Conservation (phyloP, 192 early-diverging fungal species). For the Ambispora gerdemannii region DNA sequence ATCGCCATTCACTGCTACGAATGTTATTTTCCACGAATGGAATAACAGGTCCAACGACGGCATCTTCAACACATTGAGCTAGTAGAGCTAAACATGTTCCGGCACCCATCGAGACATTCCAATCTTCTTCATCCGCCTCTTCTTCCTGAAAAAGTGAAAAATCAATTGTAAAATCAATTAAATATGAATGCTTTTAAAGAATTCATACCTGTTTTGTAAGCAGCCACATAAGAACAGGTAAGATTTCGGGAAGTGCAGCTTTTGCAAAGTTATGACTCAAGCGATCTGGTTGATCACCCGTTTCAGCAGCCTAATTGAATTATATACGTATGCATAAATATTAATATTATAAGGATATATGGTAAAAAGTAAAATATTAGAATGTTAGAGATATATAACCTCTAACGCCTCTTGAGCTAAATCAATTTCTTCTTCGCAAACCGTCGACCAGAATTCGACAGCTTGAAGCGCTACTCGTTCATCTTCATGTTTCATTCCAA, state of each 20-base stretch:
- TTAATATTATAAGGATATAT: slow-evolving; percentile 3
- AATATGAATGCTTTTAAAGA: slow-evolving; percentile 9
- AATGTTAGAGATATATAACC: slow-evolving; percentile 36
- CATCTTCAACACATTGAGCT: slow-evolving; percentile 77
- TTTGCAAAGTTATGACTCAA: slow-evolving; percentile 75
- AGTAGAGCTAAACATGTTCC: slow-evolving; percentile 90
- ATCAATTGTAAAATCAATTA: neutral
- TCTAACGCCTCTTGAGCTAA: slow-evolving; percentile 61
- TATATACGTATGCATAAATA: neutral
- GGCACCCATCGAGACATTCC: slow-evolving; percentile 98
- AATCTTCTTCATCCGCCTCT: slow-evolving; percentile 98
- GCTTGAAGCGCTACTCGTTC: slow-evolving; percentile 92
- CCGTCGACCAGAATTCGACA: slow-evolving; percentile 99
- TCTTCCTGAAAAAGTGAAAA: slow-evolving; percentile 61
- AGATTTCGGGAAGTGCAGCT: slow-evolving; percentile 71
- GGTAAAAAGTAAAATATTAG: neutral
- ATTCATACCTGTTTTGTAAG: slow-evolving; percentile 76
- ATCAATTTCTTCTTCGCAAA: slow-evolving; percentile 93
- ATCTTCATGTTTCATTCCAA: slow-evolving; percentile 87
- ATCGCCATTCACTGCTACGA: slow-evolving; percentile 83
- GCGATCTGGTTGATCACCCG: slow-evolving; percentile 47
- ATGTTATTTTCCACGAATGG: slow-evolving; percentile 90
- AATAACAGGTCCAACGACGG: slow-evolving; percentile 79
- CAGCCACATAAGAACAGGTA: slow-evolving; percentile 80
- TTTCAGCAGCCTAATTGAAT: slow-evolving; percentile 42